Percentiles rank a stretch among this genome's conserved stretches.
phyloP scores from a whole-genome alignment of 306 rosid species.

The Castanopsis chinensis region DNA sequence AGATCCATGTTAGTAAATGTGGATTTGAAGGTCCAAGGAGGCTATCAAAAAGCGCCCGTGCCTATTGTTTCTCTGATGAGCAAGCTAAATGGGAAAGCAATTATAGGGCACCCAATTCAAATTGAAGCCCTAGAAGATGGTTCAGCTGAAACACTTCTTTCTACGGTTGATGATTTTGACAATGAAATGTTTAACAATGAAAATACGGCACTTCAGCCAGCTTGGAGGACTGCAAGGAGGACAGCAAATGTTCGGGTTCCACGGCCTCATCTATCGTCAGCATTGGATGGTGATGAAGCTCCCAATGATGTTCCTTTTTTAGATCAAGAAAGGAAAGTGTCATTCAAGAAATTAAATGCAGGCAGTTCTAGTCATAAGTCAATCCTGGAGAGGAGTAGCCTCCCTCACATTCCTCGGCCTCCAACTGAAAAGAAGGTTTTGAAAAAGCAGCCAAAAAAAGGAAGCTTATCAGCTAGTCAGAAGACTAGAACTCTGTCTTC shows the following conservation, averaged over 20 bases:
- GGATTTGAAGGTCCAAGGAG: slow-evolving; percentile 85
- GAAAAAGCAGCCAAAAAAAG: slow-evolving; percentile 65
- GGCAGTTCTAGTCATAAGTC: slow-evolving; percentile 59
- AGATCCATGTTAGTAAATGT: slow-evolving; percentile 69
- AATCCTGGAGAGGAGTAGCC: slow-evolving; percentile 42
- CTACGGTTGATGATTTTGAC: slow-evolving; percentile 53
- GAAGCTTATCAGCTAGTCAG: slow-evolving; percentile 72
- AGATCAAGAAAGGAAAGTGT: slow-evolving; percentile 56
- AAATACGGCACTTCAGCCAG: slow-evolving; percentile 67
- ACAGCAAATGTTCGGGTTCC: slow-evolving; percentile 90
- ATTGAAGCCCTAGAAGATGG: slow-evolving; percentile 80
- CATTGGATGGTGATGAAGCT: slow-evolving; percentile 53
- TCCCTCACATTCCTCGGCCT: slow-evolving; percentile 31
- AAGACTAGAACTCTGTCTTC: slow-evolving; percentile 96
- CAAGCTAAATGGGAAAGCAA: slow-evolving; percentile 81
- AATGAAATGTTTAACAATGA: slow-evolving; percentile 57
- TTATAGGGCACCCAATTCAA: slow-evolving; percentile 90
- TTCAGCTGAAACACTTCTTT: slow-evolving; percentile 55
- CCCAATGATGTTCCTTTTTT: slow-evolving; percentile 37
- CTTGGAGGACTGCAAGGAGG: slow-evolving; percentile 99
- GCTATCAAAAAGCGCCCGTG: slow-evolving; percentile 79
- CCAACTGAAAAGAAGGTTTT: slow-evolving; percentile 53
- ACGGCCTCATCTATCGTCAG: slow-evolving; percentile 62
- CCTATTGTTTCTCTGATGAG: slow-evolving; percentile 93
- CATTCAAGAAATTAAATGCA: slow-evolving; percentile 43